Percentiles rank a stretch among this genome's conserved stretches.
phyloP scores from a whole-genome alignment of 73 alveolate genomes.

The Vitrella brassicaformis region DNA sequence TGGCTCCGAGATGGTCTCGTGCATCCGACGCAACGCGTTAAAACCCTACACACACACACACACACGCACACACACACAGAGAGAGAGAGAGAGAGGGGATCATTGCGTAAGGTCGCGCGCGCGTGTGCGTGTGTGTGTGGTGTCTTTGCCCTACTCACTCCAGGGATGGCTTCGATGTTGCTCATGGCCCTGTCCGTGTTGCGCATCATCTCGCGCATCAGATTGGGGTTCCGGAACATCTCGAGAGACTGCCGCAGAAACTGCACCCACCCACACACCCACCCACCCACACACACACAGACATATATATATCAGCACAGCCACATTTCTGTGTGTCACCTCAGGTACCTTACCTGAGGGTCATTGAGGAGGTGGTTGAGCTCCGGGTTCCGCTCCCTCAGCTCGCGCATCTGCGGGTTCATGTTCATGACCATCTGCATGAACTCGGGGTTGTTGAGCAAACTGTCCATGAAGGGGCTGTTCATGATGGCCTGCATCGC shows the following conservation, averaged over 20 bases:
- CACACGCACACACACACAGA: no score
- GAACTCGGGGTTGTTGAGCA: background rate
- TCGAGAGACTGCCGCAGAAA: background rate
- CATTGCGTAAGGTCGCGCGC: no score
- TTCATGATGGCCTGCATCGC: background rate
- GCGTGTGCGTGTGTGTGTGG: no score
- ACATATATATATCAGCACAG: background rate
- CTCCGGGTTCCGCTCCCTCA: background rate
- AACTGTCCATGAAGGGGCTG: background rate
- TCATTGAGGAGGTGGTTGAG: background rate
- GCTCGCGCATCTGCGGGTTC: background rate
- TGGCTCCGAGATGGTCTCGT: no score
- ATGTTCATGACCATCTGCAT: background rate
- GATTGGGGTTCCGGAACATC: background rate
- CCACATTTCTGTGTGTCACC: background rate
- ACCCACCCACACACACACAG: no score
- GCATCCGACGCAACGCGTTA: no score
- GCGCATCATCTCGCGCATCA: background rate
- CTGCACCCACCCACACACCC: background rate
- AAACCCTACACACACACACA: no score
- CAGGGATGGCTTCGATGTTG: background rate
- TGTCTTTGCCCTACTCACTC: no score
- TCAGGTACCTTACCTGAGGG: background rate
- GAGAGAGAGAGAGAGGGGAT: no score
- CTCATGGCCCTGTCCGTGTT: background rate